These are phyloP conservation scores for Metarhizium brunneum DNA, from an alignment of 2,329 filamentous ascomycete genomes.

Conservation along the genomic window DNA sequence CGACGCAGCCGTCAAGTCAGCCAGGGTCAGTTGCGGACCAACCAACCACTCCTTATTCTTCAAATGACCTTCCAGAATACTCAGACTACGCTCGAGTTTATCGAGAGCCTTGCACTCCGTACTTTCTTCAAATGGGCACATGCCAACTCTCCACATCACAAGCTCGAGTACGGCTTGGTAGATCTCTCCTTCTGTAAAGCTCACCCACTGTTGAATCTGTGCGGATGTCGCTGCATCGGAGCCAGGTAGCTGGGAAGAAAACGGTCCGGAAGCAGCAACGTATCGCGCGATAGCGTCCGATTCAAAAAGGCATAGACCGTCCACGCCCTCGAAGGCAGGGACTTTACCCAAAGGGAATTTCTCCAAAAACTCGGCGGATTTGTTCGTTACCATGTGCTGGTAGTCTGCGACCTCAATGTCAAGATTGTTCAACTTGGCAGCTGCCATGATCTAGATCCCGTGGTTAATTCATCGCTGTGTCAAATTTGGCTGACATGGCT, in stretches of 20 bases:
- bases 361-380: not conserved
- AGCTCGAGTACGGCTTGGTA: not conserved
- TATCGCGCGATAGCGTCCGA: too few relatives aligned
- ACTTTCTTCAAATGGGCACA: not conserved
- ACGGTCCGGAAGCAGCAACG: too few relatives aligned
- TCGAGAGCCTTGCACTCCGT: too few relatives aligned
- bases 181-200: conserved; percentile 1
- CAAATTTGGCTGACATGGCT: too few relatives aligned
- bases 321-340: too few relatives aligned
- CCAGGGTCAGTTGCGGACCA: too few relatives aligned
- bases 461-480: too few relatives aligned
- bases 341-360: too few relatives aligned
- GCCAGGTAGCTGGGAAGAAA: not conserved
- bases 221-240: not conserved
- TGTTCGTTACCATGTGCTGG: conserved; percentile 2
- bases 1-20: too few relatives aligned
- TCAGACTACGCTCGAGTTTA: too few relatives aligned
- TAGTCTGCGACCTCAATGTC: conserved; percentile 2
- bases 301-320: too few relatives aligned
- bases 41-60: not conserved
- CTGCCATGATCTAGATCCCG: not conserved
- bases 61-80: too few relatives aligned
- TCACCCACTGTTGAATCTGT: conserved; percentile 3
- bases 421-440: conserved; percentile 2
- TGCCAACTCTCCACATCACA: conserved; percentile 1